phyloP scores from a whole-genome alignment of 2,329 filamentous ascomycete species.

The Penicillium sp. region DNA sequence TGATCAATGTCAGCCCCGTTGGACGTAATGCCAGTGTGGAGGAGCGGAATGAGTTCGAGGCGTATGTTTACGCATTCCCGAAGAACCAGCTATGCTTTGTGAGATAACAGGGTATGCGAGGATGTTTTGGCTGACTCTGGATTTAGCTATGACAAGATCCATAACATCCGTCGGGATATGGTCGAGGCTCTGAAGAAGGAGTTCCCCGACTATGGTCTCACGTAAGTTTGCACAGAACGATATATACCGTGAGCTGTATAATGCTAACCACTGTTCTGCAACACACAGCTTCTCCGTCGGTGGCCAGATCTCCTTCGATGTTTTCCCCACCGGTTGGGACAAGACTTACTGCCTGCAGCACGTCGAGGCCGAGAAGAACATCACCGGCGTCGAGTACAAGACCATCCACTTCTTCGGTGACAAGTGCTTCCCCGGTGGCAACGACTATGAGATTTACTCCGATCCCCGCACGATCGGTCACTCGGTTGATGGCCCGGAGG shows the following conservation, averaged over 20 bases:
- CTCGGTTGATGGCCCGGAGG: constrained; percentile 77
- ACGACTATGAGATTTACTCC: constrained; percentile 92
- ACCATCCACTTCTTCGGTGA: constrained; percentile 98
- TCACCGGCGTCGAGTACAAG: constrained; percentile 70
- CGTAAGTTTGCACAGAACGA: constrained; percentile 61
- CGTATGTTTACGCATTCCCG: constrained; percentile 42
- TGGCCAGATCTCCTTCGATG: constrained; percentile 97
- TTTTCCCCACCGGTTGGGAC: constrained; percentile 97
- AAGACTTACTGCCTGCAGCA: constrained; percentile 96
- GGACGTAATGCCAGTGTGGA: constrained; percentile 80
- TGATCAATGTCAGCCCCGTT: constrained; percentile 68
- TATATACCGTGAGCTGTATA: constrained; percentile 15
- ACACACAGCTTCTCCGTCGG: constrained; percentile 81
- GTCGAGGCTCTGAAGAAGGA: constrained; percentile 77
- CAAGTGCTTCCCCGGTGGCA: constrained; percentile 89
- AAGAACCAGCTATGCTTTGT: not conserved
- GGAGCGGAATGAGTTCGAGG: constrained; percentile 83
- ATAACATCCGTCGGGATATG: constrained; percentile 77
- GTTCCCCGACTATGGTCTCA: constrained; percentile 83
- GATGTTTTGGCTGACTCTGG: constrained; percentile 20
- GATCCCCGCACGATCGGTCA: constrained; percentile 86
- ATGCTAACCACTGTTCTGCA: constrained; percentile 8
- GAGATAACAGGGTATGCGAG: not conserved
- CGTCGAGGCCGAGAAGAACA: constrained; percentile 78
- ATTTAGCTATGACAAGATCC: constrained; percentile 72